These are phyloP conservation scores for Paulownia fortunei DNA, from an alignment of 257 asterid species.

Conservation along the genomic window DNA sequence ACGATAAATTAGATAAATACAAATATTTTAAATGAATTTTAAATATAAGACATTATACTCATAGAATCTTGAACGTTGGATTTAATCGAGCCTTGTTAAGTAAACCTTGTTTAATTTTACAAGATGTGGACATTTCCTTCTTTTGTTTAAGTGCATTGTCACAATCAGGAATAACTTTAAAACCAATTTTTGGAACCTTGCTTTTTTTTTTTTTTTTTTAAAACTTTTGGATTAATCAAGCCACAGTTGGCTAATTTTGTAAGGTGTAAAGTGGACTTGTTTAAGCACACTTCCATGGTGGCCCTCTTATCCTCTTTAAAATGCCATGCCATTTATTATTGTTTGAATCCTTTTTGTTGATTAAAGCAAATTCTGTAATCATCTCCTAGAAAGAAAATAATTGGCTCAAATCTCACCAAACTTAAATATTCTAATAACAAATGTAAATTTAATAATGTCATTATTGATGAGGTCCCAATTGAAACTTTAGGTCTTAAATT, in stretches of 20 bases:
- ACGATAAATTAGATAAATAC: neutral
- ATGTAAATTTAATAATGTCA: too few relatives aligned
- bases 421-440: neutral
- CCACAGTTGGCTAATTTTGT: neutral
- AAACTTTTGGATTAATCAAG: conserved; percentile 6
- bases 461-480: too few relatives aligned
- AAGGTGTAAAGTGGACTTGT: neutral
- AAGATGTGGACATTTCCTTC: conserved; percentile 33
- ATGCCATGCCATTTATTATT: neutral
- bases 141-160: conserved; percentile 38
- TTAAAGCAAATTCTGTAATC: neutral
- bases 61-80: neutral
- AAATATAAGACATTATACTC: neutral
- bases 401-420: neutral
- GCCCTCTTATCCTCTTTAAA: neutral
- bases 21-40: neutral
- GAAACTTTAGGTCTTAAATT: too few relatives aligned
- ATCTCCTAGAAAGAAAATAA: neutral
- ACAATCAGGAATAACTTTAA: conserved; percentile 34
- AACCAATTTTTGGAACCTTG: conserved; percentile 25
- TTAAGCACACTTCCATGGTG: conserved; percentile 2
- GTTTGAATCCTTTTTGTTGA: neutral
- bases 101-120: conserved; percentile 11
- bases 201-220: neutral
- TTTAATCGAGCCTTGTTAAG: neutral